These are phyloP conservation scores for Amanita subjunquillea DNA, from an alignment of 768 basidiomycete species.

Conservation along the genomic window DNA sequence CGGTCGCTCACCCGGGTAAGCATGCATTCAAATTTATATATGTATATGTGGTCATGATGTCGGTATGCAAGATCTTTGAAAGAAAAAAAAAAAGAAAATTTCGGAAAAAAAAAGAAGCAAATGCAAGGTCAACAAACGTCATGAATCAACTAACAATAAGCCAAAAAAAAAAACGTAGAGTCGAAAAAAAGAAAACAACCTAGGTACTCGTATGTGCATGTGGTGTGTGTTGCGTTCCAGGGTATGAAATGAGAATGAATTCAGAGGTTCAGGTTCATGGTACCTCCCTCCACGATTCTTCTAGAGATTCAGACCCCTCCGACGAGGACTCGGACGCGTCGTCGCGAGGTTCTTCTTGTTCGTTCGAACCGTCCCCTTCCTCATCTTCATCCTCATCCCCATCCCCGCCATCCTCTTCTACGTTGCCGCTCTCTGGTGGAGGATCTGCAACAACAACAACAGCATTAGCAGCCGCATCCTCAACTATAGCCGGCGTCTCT, in stretches of 20 bases:
- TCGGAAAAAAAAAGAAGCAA: too few species aligned
- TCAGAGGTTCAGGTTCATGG: not conserved
- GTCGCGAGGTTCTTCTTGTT: constrained; percentile 12
- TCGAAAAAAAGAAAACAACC: not conserved
- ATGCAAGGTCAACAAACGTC: too few species aligned
- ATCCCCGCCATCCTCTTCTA: too few species aligned
- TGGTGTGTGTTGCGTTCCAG: not conserved
- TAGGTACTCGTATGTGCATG: not conserved
- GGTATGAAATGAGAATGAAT: not conserved
- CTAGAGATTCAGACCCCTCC: not conserved
- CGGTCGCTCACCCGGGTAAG: too few species aligned
- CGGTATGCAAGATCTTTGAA: too few species aligned
- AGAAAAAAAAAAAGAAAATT: too few species aligned
- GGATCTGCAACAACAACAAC: too few species aligned
- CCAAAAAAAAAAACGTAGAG: too few species aligned
- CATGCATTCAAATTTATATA: too few species aligned
- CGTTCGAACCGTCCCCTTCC: constrained; percentile 16
- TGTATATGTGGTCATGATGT: too few species aligned
- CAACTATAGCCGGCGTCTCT: not conserved
- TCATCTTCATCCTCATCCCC: too few species aligned
- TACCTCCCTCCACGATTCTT: constrained; percentile 2
- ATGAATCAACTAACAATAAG: not conserved
- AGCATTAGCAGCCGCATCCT: not conserved
- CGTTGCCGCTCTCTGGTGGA: too few species aligned
- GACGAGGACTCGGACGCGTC: constrained; percentile 14